Evolutionary conservation across 257 asterid genomes (phyloP), one percentile per base, ranked within the genome.

Genomic region (Plantago major): DNA sequence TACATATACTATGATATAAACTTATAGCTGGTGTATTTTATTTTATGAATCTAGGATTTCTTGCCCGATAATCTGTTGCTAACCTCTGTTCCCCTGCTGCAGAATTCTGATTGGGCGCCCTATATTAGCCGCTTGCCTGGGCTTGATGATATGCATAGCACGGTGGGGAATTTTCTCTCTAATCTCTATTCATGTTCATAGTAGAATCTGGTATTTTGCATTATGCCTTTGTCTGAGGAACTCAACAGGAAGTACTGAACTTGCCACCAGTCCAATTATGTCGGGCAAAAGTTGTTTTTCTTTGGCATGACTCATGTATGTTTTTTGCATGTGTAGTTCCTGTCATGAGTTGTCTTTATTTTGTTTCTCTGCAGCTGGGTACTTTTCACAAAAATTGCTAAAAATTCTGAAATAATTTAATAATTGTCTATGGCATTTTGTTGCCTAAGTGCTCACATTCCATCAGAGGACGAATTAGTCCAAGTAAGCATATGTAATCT

Each of bases 51-150:
- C 12, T 52, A 16, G 49, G 5, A 16, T 47, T 45, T 33, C 5
- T 9, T 5, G 46, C 46, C 55, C 8, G 12, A 12, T 5, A 57
- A 33, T 49, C 46, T 30, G 40, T 30, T 13, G 9, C 30, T 14
- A 37, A 26, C 28, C 43, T 11, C 37, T 28, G n/a, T 43, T 19
- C 40, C 33, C 55, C 5, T 63, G 44, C 50, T 28, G 58, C 74
- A 69, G 74, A 66, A 73, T 44, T 88, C 95, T n/a, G 72, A 81
- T 66, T 92, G 95, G 95, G 88, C 72, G 15, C 95, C 93, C 51
- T 92, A 88, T 18, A 70, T 92, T 43, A 66, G 79, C 50, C 69
- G 77, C 40, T 90, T 86, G 67, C 89, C 95, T 57, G 71, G 7
- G 61, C 71, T 58, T 18, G 79, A 70, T 30, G 82, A 80, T 48